Evolutionary conservation across 768 basidiomycete genomes (phyloP).

Genomic region (Leccinum variicolor): DNA sequence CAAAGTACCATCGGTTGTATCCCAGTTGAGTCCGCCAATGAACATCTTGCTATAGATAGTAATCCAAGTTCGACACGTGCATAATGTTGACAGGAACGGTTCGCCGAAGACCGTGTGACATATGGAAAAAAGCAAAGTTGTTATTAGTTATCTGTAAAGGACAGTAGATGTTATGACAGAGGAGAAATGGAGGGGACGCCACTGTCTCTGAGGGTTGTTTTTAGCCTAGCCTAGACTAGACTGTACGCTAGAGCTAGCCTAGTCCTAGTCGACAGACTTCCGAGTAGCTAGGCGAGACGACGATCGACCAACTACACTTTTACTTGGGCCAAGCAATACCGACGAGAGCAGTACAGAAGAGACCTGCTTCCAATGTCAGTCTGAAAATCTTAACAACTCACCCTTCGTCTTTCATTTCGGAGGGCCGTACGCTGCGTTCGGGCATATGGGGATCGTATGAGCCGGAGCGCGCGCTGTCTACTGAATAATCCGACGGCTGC

Average conservation of each 20-base stretch:
- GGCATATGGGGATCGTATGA: slow-evolving; percentile 42
- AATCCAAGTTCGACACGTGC: slow-evolving; percentile 23
- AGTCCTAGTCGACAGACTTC: slow-evolving; percentile 60
- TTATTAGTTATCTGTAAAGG: slow-evolving; percentile 78
- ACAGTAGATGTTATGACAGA: slow-evolving; percentile 60
- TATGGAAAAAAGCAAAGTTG: slow-evolving; percentile 47
- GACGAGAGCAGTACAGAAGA: slow-evolving; percentile 16
- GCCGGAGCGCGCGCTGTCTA: slow-evolving; percentile 32
- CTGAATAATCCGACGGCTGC: slow-evolving; percentile 56
- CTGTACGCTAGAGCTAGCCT: slow-evolving; percentile 75
- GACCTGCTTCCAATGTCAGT: slow-evolving; percentile 12
- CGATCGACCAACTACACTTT: slow-evolving; percentile 42
- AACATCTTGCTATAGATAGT: slow-evolving; percentile 92
- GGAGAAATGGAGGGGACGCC: slow-evolving; percentile 60
- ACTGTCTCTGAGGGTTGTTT: slow-evolving; percentile 61
- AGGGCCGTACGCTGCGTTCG: slow-evolving; percentile 72
- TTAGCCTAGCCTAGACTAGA: slow-evolving; percentile 83
- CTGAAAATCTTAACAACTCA: slow-evolving; percentile 47
- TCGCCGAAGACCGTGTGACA: slow-evolving; percentile 23
- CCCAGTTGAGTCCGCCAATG: slow-evolving; percentile 99
- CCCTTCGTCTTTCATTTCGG: slow-evolving; percentile 99
- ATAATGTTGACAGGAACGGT: slow-evolving; percentile 26
- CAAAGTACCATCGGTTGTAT: slow-evolving; percentile 94
- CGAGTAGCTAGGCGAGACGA: slow-evolving; percentile 43
- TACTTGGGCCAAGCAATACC: slow-evolving; percentile 26